Percentiles rank a stretch among this genome's conserved stretches.
These are phyloP conservation scores for Gynochthodes officinalis DNA, from an alignment of 257 asterid genomes.

Conservation along the genomic window DNA sequence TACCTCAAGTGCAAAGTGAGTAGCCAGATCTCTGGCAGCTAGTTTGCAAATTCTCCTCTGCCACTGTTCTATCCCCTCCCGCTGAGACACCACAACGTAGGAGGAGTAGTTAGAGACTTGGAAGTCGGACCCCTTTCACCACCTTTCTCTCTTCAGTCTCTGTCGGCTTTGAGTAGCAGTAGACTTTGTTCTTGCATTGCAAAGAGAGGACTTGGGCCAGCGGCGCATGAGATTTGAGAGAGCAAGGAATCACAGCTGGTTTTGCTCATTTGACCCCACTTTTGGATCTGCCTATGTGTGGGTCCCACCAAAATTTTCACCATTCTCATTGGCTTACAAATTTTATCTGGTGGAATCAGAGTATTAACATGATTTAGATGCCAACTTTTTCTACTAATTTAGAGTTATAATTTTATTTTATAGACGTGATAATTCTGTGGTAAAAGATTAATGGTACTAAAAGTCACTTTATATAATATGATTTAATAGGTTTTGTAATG, in stretches of 20 bases:
- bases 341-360: conserved; percentile 6
- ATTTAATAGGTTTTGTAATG: too few species aligned
- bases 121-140: too few species aligned
- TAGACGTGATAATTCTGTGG: too few species aligned
- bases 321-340: neutral
- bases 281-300: conserved; percentile 13
- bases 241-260: conserved; percentile 44
- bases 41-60: neutral
- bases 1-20: conserved; percentile 6
- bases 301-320: conserved; percentile 14
- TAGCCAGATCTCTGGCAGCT: conserved; percentile 25
- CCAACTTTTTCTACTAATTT: neutral
- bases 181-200: conserved; percentile 16
- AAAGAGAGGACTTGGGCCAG: too few species aligned
- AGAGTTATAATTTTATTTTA: too few species aligned
- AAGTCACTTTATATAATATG: too few species aligned
- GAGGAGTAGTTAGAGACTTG: too few species aligned
- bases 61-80: neutral
- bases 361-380: neutral
- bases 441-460: too few species aligned
- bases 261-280: conserved; percentile 21
- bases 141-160: conserved; percentile 8
- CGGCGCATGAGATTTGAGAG: too few species aligned
- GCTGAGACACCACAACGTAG: too few species aligned
- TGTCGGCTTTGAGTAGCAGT: conserved; percentile 11